Percentiles rank a stretch among this genome's conserved stretches.
Evolutionary conservation across 768 basidiomycete species (phyloP).

Genomic region (Rhodosporidiobolus sp.): DNA sequence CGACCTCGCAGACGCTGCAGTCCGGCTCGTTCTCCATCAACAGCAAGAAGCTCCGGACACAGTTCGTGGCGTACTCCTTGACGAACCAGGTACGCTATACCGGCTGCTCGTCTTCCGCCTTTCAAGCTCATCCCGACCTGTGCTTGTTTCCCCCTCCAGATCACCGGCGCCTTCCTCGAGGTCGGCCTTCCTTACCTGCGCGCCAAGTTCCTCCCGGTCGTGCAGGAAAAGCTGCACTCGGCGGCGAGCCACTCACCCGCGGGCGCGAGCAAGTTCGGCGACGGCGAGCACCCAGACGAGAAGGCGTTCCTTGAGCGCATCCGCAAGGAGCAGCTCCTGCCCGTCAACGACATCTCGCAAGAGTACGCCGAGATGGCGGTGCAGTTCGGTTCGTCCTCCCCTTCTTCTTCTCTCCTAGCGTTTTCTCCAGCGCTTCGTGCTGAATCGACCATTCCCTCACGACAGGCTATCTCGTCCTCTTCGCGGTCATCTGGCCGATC

Average conservation of each 20-base stretch:
- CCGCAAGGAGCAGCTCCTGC: conserved; percentile 69
- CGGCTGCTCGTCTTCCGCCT: background rate
- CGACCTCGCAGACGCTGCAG: conserved; percentile 48
- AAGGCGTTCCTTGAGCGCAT: conserved; percentile 74
- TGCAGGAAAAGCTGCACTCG: conserved; percentile 44
- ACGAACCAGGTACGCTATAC: conserved; percentile 35
- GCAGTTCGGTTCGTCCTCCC: conserved; percentile 51
- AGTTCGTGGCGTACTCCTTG: conserved; percentile 82
- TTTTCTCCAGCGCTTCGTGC: background rate
- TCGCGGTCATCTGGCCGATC: conserved; percentile 92
- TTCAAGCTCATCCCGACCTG: background rate
- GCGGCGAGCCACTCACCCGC: conserved; percentile 48
- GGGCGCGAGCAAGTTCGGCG: conserved; percentile 58
- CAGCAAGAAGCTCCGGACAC: conserved; percentile 65
- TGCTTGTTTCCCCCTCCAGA: conserved; percentile 54
- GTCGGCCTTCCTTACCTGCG: conserved; percentile 35
- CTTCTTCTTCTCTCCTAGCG: background rate
- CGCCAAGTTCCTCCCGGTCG: conserved; percentile 14
- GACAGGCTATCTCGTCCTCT: conserved; percentile 81
- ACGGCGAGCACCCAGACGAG: conserved; percentile 57
- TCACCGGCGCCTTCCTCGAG: conserved; percentile 63
- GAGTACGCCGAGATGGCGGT: conserved; percentile 94
- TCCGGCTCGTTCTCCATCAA: conserved; percentile 62
- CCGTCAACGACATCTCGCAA: conserved; percentile 72
- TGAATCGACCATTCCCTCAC: conserved; percentile 52